phyloP scores from a whole-genome alignment of 2,329 filamentous ascomycete genomes.

The Colletotrichum chlorophyti region DNA sequence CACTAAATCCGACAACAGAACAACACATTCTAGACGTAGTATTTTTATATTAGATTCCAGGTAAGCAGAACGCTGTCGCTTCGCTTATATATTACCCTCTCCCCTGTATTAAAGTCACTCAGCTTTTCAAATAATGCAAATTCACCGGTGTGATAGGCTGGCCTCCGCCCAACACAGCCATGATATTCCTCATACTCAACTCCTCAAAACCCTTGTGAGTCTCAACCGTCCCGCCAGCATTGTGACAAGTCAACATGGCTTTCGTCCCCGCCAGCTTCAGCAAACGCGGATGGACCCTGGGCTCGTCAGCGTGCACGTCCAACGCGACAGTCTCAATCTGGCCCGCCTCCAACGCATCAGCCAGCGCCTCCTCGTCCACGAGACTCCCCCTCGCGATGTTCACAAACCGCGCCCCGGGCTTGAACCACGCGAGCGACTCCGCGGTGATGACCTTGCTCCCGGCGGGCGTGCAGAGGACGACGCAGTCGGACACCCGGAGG shows the following conservation, averaged over 20 bases:
- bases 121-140: constrained; percentile 58
- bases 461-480: constrained; percentile 66
- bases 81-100: no score
- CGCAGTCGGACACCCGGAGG: constrained; percentile 61
- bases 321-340: constrained; percentile 61
- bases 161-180: constrained; percentile 60
- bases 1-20: no score
- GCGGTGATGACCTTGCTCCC: constrained; percentile 56
- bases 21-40: no score
- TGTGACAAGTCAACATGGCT: constrained; percentile 70
- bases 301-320: constrained; percentile 70
- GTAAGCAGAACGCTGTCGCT: no score
- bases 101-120: no score
- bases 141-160: constrained; percentile 69
- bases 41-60: no score
- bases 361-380: constrained; percentile 70
- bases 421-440: constrained; percentile 56
- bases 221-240: constrained; percentile 71
- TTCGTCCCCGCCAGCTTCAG: constrained; percentile 46
- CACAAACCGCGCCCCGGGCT: constrained; percentile 63
- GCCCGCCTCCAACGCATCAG: constrained; percentile 61
- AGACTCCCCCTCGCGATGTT: constrained; percentile 71
- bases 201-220: constrained; percentile 72
- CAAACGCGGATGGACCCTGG: constrained; percentile 56
- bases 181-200: constrained; percentile 70